Evolutionary conservation across 2,329 filamentous ascomycete genomes (phyloP).

Genomic region (Cordyceps cateniannulata): DNA sequence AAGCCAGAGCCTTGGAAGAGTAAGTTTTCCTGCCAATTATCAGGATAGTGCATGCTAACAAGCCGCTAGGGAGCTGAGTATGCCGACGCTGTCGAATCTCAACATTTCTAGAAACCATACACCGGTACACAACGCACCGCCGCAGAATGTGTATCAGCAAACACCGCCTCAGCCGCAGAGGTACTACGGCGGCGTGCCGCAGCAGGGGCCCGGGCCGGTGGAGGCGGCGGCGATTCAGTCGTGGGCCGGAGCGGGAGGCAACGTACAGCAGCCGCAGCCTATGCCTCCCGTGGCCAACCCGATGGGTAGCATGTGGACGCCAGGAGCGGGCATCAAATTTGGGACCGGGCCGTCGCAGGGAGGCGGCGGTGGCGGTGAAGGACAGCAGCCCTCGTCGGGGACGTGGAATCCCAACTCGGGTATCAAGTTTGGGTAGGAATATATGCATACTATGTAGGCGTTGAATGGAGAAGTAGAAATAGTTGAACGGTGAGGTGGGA

Average conservation of each 20-base stretch:
- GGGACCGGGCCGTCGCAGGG: constrained; percentile 17
- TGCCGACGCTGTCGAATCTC: constrained; percentile 44
- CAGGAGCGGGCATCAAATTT: constrained; percentile 77
- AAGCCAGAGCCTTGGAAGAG: constrained; percentile 74
- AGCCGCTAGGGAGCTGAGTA: constrained; percentile 39
- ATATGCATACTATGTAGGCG: not conserved
- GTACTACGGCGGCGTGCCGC: constrained; percentile 15
- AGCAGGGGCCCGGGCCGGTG: constrained; percentile 11
- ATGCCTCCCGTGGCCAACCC: constrained; percentile 34
- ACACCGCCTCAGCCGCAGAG: constrained; percentile 12
- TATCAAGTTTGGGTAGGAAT: constrained; percentile 45
- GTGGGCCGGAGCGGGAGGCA: constrained; percentile 46
- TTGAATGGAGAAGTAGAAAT: not conserved
- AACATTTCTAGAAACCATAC: constrained; percentile 28
- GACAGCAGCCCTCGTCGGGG: constrained; percentile 25
- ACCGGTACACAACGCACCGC: constrained; percentile 15
- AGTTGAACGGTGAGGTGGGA: not conserved
- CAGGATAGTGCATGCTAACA: constrained; percentile 4
- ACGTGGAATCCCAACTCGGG: constrained; percentile 55
- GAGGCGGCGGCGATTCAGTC: constrained; percentile 46
- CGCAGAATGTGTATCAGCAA: constrained; percentile 13
- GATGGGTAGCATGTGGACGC: constrained; percentile 54
- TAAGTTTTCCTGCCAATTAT: constrained; percentile 32
- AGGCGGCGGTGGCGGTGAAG: constrained; percentile 20
- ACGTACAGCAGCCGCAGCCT: constrained; percentile 50